These are phyloP conservation scores for Grammothele lineata DNA, from an alignment of 768 basidiomycete species.

Conservation along the genomic window DNA sequence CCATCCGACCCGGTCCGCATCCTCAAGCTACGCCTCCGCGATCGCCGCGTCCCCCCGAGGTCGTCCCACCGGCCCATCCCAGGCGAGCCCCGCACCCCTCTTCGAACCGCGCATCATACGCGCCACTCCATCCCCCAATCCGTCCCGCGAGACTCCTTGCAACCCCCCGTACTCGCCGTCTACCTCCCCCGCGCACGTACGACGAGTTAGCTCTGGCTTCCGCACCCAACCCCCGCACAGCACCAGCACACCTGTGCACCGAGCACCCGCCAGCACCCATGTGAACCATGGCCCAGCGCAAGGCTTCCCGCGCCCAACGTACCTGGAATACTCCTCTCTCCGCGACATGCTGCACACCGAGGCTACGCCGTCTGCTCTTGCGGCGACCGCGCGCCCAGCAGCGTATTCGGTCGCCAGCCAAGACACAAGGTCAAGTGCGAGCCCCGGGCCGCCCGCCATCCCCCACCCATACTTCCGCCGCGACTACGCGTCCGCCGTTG, in stretches of 20 bases:
- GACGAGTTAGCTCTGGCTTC: slow-evolving; percentile 38
- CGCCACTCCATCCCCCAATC: slow-evolving; percentile 38
- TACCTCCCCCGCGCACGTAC: slow-evolving; percentile 43
- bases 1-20: slow-evolving; percentile 8
- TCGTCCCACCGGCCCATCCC: slow-evolving; percentile 8
- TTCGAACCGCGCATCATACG: slow-evolving; percentile 63
- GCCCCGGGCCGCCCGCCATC: slow-evolving; percentile 12
- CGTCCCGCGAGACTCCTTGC: slow-evolving; percentile 23
- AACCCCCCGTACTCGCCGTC: slow-evolving; percentile 25
- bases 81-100: slow-evolving; percentile 8
- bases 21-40: slow-evolving; percentile 20
- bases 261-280: slow-evolving; percentile 1
- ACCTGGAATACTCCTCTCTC: slow-evolving; percentile 73
- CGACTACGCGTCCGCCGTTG: slow-evolving; percentile 28
- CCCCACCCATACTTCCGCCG: slow-evolving; percentile 25
- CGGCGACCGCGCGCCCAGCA: slow-evolving; percentile 22
- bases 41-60: slow-evolving; percentile 4
- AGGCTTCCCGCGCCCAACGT: slow-evolving; percentile 63
- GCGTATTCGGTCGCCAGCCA: slow-evolving; percentile 1
- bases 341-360: slow-evolving; percentile 65
- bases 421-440: slow-evolving; percentile 12
- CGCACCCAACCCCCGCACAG: slow-evolving; percentile 14
- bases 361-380: slow-evolving; percentile 27
- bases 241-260: slow-evolving; percentile 9
- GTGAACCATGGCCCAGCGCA: slow-evolving; percentile 15